Percentiles rank a stretch among this genome's conserved stretches.
phyloP scores from a whole-genome alignment of 2,329 filamentous ascomycete genomes.

The Diplodia scrobiculata region DNA sequence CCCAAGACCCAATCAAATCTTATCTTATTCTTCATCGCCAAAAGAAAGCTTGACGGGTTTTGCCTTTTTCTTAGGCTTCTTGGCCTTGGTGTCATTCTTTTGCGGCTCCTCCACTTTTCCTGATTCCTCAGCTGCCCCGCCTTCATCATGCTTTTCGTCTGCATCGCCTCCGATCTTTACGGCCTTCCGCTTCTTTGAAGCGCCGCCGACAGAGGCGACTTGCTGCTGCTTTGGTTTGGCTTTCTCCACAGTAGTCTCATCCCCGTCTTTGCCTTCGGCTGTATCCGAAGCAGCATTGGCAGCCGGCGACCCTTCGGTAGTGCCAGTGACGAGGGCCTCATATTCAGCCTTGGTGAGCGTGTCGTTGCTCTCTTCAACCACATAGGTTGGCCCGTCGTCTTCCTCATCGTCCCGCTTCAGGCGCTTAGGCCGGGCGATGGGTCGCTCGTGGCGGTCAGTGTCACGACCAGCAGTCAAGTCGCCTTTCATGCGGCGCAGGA shows the following conservation, averaged over 20 bases:
- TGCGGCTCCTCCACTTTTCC: slow-evolving; percentile 24
- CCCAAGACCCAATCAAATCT: neutral
- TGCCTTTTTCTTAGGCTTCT: slow-evolving; percentile 43
- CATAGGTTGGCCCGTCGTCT: slow-evolving; percentile 73
- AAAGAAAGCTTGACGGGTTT: slow-evolving; percentile 45
- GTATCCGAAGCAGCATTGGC: slow-evolving; percentile 18
- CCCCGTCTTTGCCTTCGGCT: slow-evolving; percentile 26
- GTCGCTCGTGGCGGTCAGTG: slow-evolving; percentile 50
- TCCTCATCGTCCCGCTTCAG: slow-evolving; percentile 64
- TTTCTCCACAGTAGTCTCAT: neutral
- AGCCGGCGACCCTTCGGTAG: slow-evolving; percentile 28
- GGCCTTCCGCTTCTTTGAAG: slow-evolving; percentile 44
- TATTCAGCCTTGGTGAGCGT: slow-evolving; percentile 58
- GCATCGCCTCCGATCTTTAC: slow-evolving; percentile 40
- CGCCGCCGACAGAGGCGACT: slow-evolving; percentile 41
- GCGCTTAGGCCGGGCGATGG: slow-evolving; percentile 49
- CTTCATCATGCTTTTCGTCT: slow-evolving; percentile 34
- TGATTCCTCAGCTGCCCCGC: slow-evolving; percentile 31
- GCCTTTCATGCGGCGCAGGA: slow-evolving; percentile 53
- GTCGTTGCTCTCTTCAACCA: slow-evolving; percentile 71
- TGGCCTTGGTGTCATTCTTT: slow-evolving; percentile 36
- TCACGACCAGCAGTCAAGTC: slow-evolving; percentile 56
- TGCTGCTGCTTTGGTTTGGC: slow-evolving; percentile 32
- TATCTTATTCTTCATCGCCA: slow-evolving; percentile 34
- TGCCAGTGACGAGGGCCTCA: slow-evolving; percentile 45